Evolutionary conservation across 2,329 filamentous ascomycete genomes (phyloP), one percentile per base, ranked within the genome.

Genomic region (Paramyrothecium roridum): DNA sequence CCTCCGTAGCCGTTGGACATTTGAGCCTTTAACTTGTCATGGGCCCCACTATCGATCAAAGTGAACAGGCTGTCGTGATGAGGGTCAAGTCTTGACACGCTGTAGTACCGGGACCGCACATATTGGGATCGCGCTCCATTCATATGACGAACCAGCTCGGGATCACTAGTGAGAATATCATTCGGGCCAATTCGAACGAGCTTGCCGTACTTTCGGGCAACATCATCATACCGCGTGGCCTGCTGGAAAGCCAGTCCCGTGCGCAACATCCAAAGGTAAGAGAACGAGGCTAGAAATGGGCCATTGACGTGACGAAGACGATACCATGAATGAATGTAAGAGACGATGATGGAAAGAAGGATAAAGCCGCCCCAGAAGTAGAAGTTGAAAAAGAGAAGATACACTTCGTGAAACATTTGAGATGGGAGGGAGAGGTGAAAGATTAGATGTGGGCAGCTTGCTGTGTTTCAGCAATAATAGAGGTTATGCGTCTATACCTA

Each of bases 181-280:
- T 40, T 51, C 26, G 49, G 49, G 3, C 49, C 49, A 40, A 51
- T 51, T 8, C 49, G 49, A 40, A 51, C 49, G 8, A 51, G 33
- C 19, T 51, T 51, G 30, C 49, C 49, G 20, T 51, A 51, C 30
- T 40, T 51, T 4, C 37, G 20, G 17, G 20, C 16, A 10, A 51
- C n/a, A 16, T 37, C 49, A n/a, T 30, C 49, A 21, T 40, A 51
- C 3, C 30, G 21, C 12, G 4, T 8, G 33, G 49, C 13, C 20
- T 19, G 17, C 30, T 16, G 30, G 13, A 20, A 40, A 11, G 8
- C 26, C 73, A 72, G 13, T 63, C 63, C 26, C 26, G 26, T 30
- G 26, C 8, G 72, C 73, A 48, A 80, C 59, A 56, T 82, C 76
- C 63, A 80, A 48, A 21, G 52, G 52, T 19, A 12, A 11, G 52